A percentile compares a stretch with the other conserved stretches of the same genome.
These are phyloP conservation scores for Xylaria palmicola DNA, from an alignment of 495 filamentous ascomycete genomes.

Conservation along the genomic window DNA sequence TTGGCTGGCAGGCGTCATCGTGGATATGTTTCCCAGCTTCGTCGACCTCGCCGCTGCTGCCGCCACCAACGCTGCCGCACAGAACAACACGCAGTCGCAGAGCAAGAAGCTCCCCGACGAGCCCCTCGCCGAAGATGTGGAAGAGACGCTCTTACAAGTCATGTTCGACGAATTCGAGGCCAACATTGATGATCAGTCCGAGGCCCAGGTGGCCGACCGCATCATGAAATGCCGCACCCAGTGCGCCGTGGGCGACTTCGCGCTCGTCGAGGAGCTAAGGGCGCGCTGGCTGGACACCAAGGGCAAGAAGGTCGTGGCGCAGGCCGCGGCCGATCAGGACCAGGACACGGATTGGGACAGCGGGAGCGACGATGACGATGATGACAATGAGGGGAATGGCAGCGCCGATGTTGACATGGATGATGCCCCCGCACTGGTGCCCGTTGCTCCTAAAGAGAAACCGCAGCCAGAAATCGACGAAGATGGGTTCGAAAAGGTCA, in stretches of 20 bases:
- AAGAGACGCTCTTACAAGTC: conserved; percentile 77
- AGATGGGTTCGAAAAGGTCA: conserved; percentile 90
- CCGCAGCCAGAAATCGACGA: conserved; percentile 79
- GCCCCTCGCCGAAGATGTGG: conserved; percentile 79
- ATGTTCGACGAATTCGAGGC: conserved; percentile 96
- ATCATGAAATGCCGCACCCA: conserved; percentile 67
- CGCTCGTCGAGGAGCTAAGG: conserved; percentile 66
- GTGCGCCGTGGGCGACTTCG: conserved; percentile 63
- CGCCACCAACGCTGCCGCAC: background rate
- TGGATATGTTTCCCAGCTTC: conserved; percentile 65
- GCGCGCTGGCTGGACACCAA: conserved; percentile 60
- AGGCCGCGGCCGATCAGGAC: conserved; percentile 59
- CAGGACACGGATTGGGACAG: conserved; percentile 58
- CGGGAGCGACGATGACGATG: conserved; percentile 46
- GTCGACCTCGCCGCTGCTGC: conserved; percentile 38
- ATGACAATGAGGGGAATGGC: conserved; percentile 55
- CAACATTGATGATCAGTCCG: conserved; percentile 84
- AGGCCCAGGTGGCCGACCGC: conserved; percentile 66
- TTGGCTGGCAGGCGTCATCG: conserved; percentile 90
- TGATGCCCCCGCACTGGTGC: conserved; percentile 63
- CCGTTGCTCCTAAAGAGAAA: conserved; percentile 58
- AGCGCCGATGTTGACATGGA: conserved; percentile 72
- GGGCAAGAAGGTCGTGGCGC: conserved; percentile 56
- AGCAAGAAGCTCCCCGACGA: conserved; percentile 43
- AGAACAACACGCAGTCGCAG: conserved; percentile 10